Base-by-base conservation (phyloP, 2,329 filamentous ascomycete genomes). In the Fusarium tjaetaba region DNA sequence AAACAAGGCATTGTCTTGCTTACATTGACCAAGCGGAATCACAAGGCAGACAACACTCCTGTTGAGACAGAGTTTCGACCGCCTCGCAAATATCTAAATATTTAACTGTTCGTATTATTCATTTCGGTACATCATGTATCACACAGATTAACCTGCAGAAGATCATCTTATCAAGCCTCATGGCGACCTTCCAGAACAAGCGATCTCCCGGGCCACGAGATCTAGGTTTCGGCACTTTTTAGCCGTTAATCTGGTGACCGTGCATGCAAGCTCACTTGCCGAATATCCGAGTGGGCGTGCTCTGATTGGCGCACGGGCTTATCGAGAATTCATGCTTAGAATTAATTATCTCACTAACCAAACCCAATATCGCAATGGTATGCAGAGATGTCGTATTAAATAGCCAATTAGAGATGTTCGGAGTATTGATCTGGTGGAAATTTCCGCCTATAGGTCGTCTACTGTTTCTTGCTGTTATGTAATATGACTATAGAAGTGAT, bases 281-380 rank as follows among this genome's bases (percentile, higher is more conserved):
- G 62, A 28, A 5, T 11, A 63, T 65, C 62, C 62, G 62, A 34
- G 24, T 7, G 2, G 1, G 1, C 2, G 5, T 4, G 5, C 28
- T 4, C 11, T 63, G 18, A 49, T 63, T 63, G 61, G 61, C 28
- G 3, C 4, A 9, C 3, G 11, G 5, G 18, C 61, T 61, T 63
- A 61, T 61, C 61, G 26, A 63, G 8, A 4, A 61, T 22, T 48
- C 61, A 63, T 60, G 61, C 42, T 42, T 61, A 48, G 53, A 39
- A 42, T 58, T 42, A 26, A 57, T 36, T 8, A 22, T 14, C 49
- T 32, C 51, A 38, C 55, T 48, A 60, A 41, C 6, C 2, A 28
- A 48, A 20, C 42, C 18, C 36, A 34, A 46, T 60, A n/a, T 14
- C 22, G 60, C 11, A 30, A 30, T n/a, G 24, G 14, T 16, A 48